These are phyloP conservation scores for Didymella arachidicola DNA, from an alignment of 2,329 filamentous ascomycete species.

Conservation along the genomic window DNA sequence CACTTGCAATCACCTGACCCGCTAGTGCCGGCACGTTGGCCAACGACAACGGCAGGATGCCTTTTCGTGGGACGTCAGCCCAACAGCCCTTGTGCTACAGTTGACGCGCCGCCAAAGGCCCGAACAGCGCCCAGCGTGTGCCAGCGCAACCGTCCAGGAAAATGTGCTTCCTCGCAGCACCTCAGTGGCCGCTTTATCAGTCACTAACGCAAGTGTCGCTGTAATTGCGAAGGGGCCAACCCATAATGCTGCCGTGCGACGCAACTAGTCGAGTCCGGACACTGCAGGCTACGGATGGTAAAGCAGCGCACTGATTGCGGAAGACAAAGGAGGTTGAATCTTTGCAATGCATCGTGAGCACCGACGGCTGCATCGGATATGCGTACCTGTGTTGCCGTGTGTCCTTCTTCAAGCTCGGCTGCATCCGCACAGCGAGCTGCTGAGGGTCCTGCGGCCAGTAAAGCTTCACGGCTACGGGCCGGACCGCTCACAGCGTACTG, in stretches of 20 bases:
- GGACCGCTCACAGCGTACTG: slow-evolving; percentile 15
- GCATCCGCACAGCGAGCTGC: slow-evolving; percentile 5
- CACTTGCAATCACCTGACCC: slow-evolving; percentile 22
- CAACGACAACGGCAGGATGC: slow-evolving; percentile 18
- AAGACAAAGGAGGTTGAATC: slow-evolving; percentile 9
- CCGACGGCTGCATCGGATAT: slow-evolving; percentile 17
- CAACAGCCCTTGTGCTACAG: slow-evolving; percentile 16
- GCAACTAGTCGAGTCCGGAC: slow-evolving; percentile 8
- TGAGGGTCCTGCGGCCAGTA: slow-evolving; percentile 15
- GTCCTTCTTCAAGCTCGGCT: background rate
- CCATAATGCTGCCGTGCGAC: slow-evolving; percentile 9
- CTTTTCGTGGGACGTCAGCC: slow-evolving; percentile 20
- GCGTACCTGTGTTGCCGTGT: slow-evolving; percentile 10
- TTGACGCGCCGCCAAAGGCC: slow-evolving; percentile 20
- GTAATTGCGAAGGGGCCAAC: background rate
- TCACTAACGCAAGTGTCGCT: slow-evolving; percentile 12
- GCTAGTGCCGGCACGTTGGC: slow-evolving; percentile 22
- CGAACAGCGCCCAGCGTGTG: slow-evolving; percentile 5
- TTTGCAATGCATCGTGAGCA: background rate
- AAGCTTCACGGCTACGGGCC: slow-evolving; percentile 25
- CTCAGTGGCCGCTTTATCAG: slow-evolving; percentile 15
- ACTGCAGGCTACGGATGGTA: background rate
- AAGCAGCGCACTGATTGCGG: slow-evolving; percentile 10
- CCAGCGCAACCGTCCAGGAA: slow-evolving; percentile 13
- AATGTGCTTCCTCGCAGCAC: slow-evolving; percentile 3